These are phyloP conservation scores for Pontederia paniculata DNA, from an alignment of 176 grass and related monocot species.

Conservation along the genomic window DNA sequence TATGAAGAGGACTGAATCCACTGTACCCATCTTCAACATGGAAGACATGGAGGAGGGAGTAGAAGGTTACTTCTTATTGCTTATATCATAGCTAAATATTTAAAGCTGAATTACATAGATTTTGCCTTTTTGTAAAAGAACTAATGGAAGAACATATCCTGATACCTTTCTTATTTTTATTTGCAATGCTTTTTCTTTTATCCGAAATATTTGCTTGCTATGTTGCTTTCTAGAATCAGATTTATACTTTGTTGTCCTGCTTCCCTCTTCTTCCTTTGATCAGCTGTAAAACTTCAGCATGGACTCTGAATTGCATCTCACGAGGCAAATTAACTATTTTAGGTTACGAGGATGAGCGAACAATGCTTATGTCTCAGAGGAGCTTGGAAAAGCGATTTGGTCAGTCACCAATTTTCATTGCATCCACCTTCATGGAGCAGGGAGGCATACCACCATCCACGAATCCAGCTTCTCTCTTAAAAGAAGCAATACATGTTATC, in stretches of 20 bases:
- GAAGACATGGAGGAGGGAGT: constrained; percentile 22
- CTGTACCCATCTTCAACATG: constrained; percentile 36
- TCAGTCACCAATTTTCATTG: constrained; percentile 82
- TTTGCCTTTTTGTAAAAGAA: too few species aligned
- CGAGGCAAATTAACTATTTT: background rate
- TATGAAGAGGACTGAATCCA: constrained; percentile 25
- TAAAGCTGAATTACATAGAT: background rate
- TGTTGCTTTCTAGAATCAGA: too few species aligned
- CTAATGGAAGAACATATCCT: too few species aligned
- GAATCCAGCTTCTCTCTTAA: constrained; percentile 65
- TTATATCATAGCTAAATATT: background rate
- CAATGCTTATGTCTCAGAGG: constrained; percentile 17
- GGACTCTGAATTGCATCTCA: background rate
- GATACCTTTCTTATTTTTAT: too few species aligned
- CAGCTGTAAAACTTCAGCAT: background rate
- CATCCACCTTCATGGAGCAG: constrained; percentile 93
- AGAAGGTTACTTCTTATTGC: constrained; percentile 16
- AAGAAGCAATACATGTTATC: constrained; percentile 86
- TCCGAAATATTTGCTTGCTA: too few species aligned
- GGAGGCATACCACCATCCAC: constrained; percentile 87
- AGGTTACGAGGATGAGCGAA: constrained; percentile 15
- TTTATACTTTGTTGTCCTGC: too few species aligned
- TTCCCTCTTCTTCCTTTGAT: background rate
- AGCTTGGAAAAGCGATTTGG: constrained; percentile 26
- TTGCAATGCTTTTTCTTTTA: too few species aligned